Conservation (phyloP, 2,329 filamentous ascomycete species). For the Botrytis paeoniae region DNA sequence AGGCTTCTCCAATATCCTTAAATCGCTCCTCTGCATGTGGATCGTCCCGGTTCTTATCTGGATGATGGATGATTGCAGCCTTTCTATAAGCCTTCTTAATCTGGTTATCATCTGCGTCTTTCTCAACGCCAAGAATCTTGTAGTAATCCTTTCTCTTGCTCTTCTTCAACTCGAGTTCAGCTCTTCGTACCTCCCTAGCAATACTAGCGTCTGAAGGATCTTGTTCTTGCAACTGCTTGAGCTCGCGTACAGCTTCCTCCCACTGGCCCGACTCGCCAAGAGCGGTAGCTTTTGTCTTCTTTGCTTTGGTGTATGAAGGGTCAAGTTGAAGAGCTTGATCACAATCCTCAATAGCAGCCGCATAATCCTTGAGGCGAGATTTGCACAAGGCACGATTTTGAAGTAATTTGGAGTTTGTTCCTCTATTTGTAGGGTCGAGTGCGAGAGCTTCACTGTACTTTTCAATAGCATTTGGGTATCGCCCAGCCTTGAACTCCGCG, state of each 20-base stretch:
- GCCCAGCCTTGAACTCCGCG: slow-evolving; percentile 78
- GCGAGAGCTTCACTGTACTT: slow-evolving; percentile 80
- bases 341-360: slow-evolving; percentile 79
- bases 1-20: slow-evolving; percentile 97
- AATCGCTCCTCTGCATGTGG: slow-evolving; percentile 82
- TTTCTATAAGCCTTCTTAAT: slow-evolving; percentile 98
- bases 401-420: slow-evolving; percentile 90
- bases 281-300: slow-evolving; percentile 91
- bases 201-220: slow-evolving; percentile 80
- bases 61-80: slow-evolving; percentile 89
- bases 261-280: slow-evolving; percentile 81
- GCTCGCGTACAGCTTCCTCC: slow-evolving; percentile 87
- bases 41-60: slow-evolving; percentile 94
- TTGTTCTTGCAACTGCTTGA: slow-evolving; percentile 79
- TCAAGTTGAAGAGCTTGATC: slow-evolving; percentile 81
- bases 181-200: slow-evolving; percentile 79
- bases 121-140: slow-evolving; percentile 87
- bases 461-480: slow-evolving; percentile 76
- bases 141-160: slow-evolving; percentile 97
- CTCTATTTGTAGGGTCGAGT: slow-evolving; percentile 83
- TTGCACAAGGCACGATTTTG: slow-evolving; percentile 89
- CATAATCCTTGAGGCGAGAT: slow-evolving; percentile 79
- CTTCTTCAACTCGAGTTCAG: slow-evolving; percentile 97
- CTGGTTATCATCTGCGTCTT: slow-evolving; percentile 76
- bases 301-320: slow-evolving; percentile 80